These are phyloP conservation scores for Citrullus mucosospermus DNA, from an alignment of 306 rosid genomes.

Conservation along the genomic window DNA sequence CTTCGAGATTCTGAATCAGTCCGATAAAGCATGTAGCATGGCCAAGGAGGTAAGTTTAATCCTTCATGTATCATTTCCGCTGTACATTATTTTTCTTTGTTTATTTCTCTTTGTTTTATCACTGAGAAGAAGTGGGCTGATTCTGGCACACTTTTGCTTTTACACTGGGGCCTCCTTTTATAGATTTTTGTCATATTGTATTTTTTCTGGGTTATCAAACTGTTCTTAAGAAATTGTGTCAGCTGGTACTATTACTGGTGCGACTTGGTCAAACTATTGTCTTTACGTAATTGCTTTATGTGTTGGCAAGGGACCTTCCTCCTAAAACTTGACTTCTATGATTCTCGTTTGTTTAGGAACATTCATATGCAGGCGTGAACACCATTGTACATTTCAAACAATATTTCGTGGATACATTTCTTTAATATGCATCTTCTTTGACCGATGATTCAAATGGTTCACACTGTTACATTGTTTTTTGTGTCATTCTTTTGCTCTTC, in stretches of 20 bases:
- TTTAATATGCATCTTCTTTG: background rate
- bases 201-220: background rate
- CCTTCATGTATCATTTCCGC: background rate
- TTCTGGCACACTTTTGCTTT: background rate
- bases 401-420: background rate
- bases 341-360: background rate
- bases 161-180: background rate
- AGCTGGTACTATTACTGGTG: background rate
- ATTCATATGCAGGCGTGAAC: background rate
- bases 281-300: background rate
- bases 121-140: background rate
- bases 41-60: slow-evolving; percentile 24
- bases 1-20: slow-evolving; percentile 24
- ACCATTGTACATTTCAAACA: background rate
- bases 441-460: background rate
- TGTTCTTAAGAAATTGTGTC: background rate
- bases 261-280: background rate
- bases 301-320: background rate
- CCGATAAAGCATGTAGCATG: slow-evolving; percentile 26
- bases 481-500: background rate
- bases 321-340: background rate
- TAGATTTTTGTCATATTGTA: background rate
- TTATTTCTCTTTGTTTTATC: background rate
- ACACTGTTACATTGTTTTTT: background rate
- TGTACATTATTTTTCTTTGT: background rate